Base-by-base conservation (phyloP, 2,329 filamentous ascomycete species). In the Corinectria fuckeliana region DNA sequence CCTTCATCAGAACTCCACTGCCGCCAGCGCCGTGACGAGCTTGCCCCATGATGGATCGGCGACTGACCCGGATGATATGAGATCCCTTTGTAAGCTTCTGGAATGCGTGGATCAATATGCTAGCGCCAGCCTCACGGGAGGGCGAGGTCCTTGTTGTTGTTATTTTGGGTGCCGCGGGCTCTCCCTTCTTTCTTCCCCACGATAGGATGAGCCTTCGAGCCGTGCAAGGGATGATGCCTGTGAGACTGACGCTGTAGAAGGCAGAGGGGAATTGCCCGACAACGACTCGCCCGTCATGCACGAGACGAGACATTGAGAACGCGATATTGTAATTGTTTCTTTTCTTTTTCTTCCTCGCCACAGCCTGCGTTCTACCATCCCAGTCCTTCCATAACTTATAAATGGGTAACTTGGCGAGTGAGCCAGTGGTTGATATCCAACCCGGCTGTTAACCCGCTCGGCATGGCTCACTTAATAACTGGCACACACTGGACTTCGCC, bases 81-180 rank as follows among this genome's bases (percentile, higher is more conserved):
- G 51, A 53, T 59, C 50, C 36, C 50, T 60, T 42, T 45, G 56
- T 49, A 58, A 38, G 56, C 67, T 69, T 67, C 63, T 68, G 68
- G 68, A 69, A 69, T 69, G 65, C 34, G 45, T 50, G 50, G 45
- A 54, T 32, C 39, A 48, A 41, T 56, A 60, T 61, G 50, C 61
- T 68, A 67, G 66, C 56, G 57, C 30, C 13, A 32, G 21, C 25
- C 14, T 49, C 26, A 11, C 14, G 13, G 8, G 14, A 28, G 13
- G 21, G 41, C 41, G 32, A 52, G 50, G 25, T 54, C 57, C 59
- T 50, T 63, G 50, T 23, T 50, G 32, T 30, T 47, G 55, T 62
- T 67, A 64, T 61, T 68, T 63, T 66, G 45, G 62, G 59, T 44
- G 38, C 32, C 32, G 16, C 18, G 32, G 32, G 11, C 32, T n/a